Percentiles rank a stretch among this genome's conserved stretches.
These are phyloP conservation scores for Silybum marianum DNA, from an alignment of 129 eudicot genomes.

Conservation along the genomic window DNA sequence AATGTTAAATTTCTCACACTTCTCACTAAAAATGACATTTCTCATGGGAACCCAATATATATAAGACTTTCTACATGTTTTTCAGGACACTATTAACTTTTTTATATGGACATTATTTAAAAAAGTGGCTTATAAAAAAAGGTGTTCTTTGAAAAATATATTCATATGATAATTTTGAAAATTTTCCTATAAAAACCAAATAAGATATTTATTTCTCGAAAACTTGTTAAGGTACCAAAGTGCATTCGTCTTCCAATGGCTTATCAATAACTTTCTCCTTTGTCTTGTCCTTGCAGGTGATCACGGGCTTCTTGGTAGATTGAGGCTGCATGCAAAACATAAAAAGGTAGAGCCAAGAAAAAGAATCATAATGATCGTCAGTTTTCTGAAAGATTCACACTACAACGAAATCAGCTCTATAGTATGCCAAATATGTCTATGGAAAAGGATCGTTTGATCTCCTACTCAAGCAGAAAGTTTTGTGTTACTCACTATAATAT, in stretches of 20 bases:
- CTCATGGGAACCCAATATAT: too few relatives aligned
- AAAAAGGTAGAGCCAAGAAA: background rate
- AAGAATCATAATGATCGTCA: background rate
- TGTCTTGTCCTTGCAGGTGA: background rate
- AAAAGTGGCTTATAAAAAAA: background rate
- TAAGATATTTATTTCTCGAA: background rate
- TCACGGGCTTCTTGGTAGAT: background rate
- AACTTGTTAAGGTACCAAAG: background rate
- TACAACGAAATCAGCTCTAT: background rate
- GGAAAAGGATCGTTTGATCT: too few relatives aligned
- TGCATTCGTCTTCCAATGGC: background rate
- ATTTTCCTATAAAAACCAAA: background rate
- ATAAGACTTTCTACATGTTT: background rate
- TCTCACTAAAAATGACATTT: background rate
- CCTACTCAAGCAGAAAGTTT: too few relatives aligned
- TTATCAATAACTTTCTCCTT: background rate
- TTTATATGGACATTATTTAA: background rate
- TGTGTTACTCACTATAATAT: too few relatives aligned
- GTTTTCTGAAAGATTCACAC: background rate
- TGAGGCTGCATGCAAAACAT: background rate
- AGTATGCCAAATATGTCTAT: background rate
- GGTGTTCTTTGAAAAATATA: background rate
- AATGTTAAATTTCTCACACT: background rate
- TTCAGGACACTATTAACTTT: background rate
- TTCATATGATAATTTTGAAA: background rate